Percentiles rank a stretch among this genome's conserved stretches.
phyloP scores from a whole-genome alignment of 805 yeast genomes.

The Metschnikowia gruessii region DNA sequence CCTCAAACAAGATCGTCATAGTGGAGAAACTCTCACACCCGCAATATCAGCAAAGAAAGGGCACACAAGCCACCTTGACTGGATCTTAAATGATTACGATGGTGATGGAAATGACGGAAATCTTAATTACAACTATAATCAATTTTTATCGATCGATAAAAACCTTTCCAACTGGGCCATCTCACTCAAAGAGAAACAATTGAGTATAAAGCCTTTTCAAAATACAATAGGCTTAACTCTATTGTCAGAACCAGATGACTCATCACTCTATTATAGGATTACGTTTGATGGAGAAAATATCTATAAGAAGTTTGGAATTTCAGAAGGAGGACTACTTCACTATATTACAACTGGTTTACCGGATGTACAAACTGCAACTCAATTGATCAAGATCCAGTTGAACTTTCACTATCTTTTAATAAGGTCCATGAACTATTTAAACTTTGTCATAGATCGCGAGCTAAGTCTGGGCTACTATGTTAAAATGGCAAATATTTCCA shows the following conservation, averaged over 20 bases:
- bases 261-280: slow-evolving; percentile 33
- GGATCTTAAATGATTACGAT: slow-evolving; percentile 45
- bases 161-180: slow-evolving; percentile 42
- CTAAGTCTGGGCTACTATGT: slow-evolving; percentile 33
- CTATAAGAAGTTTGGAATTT: slow-evolving; percentile 11
- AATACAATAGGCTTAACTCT: slow-evolving; percentile 31
- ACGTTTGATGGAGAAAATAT: slow-evolving; percentile 21
- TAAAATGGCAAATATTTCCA: slow-evolving; percentile 36
- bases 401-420: slow-evolving; percentile 44
- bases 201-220: slow-evolving; percentile 27
- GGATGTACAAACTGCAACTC: slow-evolving; percentile 37
- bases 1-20: slow-evolving; percentile 26
- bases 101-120: slow-evolving; percentile 49
- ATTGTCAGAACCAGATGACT: slow-evolving; percentile 21
- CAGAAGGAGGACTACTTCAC: slow-evolving; percentile 20
- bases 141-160: slow-evolving; percentile 41
- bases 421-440: slow-evolving; percentile 41
- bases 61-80: slow-evolving; percentile 31
- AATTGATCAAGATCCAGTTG: slow-evolving; percentile 42
- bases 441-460: slow-evolving; percentile 40
- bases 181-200: slow-evolving; percentile 30
- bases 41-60: slow-evolving; percentile 7
- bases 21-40: slow-evolving; percentile 4
- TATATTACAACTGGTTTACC: slow-evolving; percentile 35
- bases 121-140: slow-evolving; percentile 43